Percentiles rank a stretch among this genome's conserved stretches.
These are phyloP conservation scores for Eremothecium gossypii DNA, from an alignment of 1,139 yeast species.

Conservation along the genomic window DNA sequence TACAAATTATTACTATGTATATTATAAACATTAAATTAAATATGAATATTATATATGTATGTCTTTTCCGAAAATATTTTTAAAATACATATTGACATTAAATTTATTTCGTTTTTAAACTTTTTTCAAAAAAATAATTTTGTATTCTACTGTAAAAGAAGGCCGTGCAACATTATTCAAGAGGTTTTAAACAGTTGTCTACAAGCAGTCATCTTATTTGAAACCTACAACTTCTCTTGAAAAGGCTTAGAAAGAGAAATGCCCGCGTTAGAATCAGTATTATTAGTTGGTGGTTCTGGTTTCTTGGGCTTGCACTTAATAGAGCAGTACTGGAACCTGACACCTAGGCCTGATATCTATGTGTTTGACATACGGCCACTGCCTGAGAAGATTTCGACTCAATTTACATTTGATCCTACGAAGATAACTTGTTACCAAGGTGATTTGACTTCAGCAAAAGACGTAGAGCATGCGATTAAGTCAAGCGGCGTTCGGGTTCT, in stretches of 20 bases:
- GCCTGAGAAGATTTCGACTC: conserved; percentile 58
- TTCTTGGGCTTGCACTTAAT: conserved; percentile 87
- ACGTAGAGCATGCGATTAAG: conserved; percentile 55
- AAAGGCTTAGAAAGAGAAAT: background rate
- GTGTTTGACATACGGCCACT: conserved; percentile 88
- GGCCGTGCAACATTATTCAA: too few species aligned
- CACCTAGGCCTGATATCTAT: conserved; percentile 66
- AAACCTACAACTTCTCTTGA: background rate
- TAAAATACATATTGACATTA: too few species aligned
- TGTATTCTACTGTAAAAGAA: too few species aligned
- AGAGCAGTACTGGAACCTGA: conserved; percentile 63
- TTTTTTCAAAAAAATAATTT: background rate
- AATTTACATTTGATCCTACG: conserved; percentile 61
- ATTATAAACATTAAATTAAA: too few species aligned
- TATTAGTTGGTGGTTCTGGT: conserved; percentile 90
- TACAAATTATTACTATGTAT: background rate
- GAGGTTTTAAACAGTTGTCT: too few species aligned
- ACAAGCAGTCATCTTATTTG: too few species aligned
- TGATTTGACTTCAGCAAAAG: conserved; percentile 68
- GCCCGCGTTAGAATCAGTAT: conserved; percentile 39
- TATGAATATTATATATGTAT: too few species aligned
- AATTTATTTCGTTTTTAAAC: too few species aligned
- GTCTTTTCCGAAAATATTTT: too few species aligned
- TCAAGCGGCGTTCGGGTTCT: conserved; percentile 60
- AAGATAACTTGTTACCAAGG: conserved; percentile 62